Conservation (phyloP, 768 basidiomycete genomes). For the Auriscalpium orientale region DNA sequence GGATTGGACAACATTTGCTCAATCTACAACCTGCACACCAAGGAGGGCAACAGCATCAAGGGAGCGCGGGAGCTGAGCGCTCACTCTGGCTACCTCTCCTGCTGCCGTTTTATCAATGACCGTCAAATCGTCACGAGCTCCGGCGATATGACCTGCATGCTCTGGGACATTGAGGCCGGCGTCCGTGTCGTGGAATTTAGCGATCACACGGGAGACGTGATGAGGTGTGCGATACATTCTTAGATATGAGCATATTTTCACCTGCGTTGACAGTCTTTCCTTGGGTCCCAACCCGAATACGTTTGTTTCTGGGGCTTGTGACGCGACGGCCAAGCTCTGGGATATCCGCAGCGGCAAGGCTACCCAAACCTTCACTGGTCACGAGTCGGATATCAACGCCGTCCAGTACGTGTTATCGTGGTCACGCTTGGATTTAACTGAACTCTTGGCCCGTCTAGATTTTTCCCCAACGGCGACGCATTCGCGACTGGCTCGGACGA, state of each 20-base stretch:
- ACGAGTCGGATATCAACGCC: constrained; percentile 98
- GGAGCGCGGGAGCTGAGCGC: constrained; percentile 94
- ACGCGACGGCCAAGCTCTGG: constrained; percentile 98
- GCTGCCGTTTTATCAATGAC: constrained; percentile 98
- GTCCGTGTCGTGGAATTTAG: constrained; percentile 98
- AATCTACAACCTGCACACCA: constrained; percentile 90
- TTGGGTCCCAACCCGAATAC: constrained; percentile 90
- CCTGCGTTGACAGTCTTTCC: constrained; percentile 59
- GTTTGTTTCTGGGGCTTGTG: constrained; percentile 99
- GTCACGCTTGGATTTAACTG: too few species aligned
- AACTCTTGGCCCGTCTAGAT: constrained; percentile 39
- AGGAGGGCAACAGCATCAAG: constrained; percentile 68
- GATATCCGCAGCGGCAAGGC: constrained; percentile 97
- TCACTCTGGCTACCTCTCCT: constrained; percentile 95
- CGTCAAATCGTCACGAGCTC: constrained; percentile 97
- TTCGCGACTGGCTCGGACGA: constrained; percentile 99
- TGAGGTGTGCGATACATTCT: constrained; percentile 61
- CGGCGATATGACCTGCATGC: constrained; percentile 99
- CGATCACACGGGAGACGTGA: constrained; percentile 98
- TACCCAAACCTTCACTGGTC: constrained; percentile 96
- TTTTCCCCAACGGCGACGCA: constrained; percentile 99
- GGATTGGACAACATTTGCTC: constrained; percentile 99
- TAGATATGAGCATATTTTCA: constrained; percentile 4
- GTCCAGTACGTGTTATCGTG: constrained; percentile 65
- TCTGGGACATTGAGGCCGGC: constrained; percentile 99